phyloP scores from a whole-genome alignment of 768 basidiomycete species.

The Collybia nuda region DNA sequence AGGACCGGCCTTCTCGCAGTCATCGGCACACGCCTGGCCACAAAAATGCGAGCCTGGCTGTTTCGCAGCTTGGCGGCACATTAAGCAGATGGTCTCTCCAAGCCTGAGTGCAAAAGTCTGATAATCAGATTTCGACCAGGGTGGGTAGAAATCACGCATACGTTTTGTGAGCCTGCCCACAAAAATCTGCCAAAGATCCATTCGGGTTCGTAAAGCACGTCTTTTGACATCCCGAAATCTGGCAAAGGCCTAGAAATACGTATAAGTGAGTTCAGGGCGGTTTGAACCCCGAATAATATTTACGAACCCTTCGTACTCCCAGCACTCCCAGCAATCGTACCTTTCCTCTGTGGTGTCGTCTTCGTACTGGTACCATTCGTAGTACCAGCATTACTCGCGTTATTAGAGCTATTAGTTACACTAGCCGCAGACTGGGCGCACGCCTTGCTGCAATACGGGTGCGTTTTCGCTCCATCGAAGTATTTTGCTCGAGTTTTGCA shows the following conservation, averaged over 20 bases:
- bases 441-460: slow-evolving; percentile 64
- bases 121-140: not conserved
- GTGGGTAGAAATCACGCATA: slow-evolving; percentile 19
- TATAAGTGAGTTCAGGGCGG: slow-evolving; percentile 1
- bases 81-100: slow-evolving; percentile 52
- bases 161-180: slow-evolving; percentile 53
- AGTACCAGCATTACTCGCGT: slow-evolving; percentile 1
- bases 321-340: no score
- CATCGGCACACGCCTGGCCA: slow-evolving; percentile 49
- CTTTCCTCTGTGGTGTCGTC: no score
- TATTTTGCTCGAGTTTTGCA: slow-evolving; percentile 63
- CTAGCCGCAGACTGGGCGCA: slow-evolving; percentile 37
- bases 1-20: slow-evolving; percentile 55
- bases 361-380: no score
- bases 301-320: slow-evolving; percentile 15
- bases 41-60: slow-evolving; percentile 63
- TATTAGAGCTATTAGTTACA: not conserved
- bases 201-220: slow-evolving; percentile 38
- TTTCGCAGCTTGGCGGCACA: slow-evolving; percentile 60
- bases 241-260: slow-evolving; percentile 38
- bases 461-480: slow-evolving; percentile 54
- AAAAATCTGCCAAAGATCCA: slow-evolving; percentile 43
- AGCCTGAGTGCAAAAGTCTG: slow-evolving; percentile 24
- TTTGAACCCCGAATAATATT: not conserved
- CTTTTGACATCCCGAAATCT: slow-evolving; percentile 51